Conservation (phyloP, 2,329 filamentous ascomycete genomes). For the Pezicula carpinea region DNA sequence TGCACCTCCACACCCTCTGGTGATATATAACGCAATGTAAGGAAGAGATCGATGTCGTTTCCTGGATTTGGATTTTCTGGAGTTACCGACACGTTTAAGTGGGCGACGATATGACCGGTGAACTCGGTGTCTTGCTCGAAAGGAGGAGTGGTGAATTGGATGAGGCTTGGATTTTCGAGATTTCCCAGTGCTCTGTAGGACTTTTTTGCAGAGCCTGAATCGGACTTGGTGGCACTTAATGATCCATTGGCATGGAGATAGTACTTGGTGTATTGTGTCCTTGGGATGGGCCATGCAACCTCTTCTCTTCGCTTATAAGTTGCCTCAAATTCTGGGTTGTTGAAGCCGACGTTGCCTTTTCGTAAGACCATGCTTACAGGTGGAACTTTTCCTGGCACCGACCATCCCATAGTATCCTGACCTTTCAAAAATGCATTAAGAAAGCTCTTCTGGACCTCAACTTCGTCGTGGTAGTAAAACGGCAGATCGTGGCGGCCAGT, state of each 20-base stretch:
- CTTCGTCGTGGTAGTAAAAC: slow-evolving; percentile 67
- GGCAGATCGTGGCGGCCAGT: slow-evolving; percentile 67
- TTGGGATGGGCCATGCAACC: slow-evolving; percentile 60
- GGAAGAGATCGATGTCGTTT: slow-evolving; percentile 57
- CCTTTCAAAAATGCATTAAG: slow-evolving; percentile 67
- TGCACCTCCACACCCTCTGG: slow-evolving; percentile 51
- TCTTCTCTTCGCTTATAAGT: slow-evolving; percentile 51
- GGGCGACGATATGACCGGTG: slow-evolving; percentile 60
- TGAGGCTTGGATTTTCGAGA: slow-evolving; percentile 43
- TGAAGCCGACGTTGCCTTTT: slow-evolving; percentile 63
- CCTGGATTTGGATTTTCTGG: slow-evolving; percentile 23
- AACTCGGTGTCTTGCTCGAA: slow-evolving; percentile 63
- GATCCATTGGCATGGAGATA: slow-evolving; percentile 36
- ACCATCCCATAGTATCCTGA: slow-evolving; percentile 60
- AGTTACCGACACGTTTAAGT: slow-evolving; percentile 51
- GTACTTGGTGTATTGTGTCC: slow-evolving; percentile 59
- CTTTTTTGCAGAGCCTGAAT: slow-evolving; percentile 33
- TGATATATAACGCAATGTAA: slow-evolving; percentile 56
- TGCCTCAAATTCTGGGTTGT: slow-evolving; percentile 57
- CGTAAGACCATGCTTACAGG: slow-evolving; percentile 57
- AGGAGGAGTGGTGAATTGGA: slow-evolving; percentile 51
- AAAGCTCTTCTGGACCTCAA: slow-evolving; percentile 63
- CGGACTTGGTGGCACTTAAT: slow-evolving; percentile 5
- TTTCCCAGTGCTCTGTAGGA: slow-evolving; percentile 56
- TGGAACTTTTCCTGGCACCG: slow-evolving; percentile 49